These are phyloP conservation scores for Penicillium sp. DNA, from an alignment of 2,329 filamentous ascomycete species.

Conservation along the genomic window DNA sequence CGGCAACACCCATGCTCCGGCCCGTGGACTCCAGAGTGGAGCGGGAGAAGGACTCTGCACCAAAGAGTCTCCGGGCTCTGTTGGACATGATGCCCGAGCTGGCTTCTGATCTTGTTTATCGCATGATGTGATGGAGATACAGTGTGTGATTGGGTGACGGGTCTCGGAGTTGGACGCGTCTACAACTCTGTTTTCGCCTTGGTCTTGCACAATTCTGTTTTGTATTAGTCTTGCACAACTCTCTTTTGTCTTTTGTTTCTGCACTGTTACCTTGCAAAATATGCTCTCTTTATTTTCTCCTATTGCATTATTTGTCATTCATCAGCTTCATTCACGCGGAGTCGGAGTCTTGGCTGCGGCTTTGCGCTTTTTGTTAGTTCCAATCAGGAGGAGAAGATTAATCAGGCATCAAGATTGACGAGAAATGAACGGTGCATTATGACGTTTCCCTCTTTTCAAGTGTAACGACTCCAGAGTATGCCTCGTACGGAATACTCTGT, in stretches of 20 bases:
- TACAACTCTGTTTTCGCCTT: no score
- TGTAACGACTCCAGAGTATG: background rate
- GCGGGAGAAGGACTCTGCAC: conserved; percentile 13
- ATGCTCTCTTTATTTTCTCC: background rate
- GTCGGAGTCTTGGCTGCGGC: conserved; percentile 1
- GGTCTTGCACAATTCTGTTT: no score
- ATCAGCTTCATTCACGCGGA: conserved; percentile 5
- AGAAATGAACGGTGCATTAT: background rate
- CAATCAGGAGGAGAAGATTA: background rate
- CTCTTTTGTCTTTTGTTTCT: no score
- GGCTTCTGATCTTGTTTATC: conserved; percentile 41
- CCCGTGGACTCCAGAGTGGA: conserved; percentile 19
- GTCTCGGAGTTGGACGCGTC: background rate
- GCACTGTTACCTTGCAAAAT: no score
- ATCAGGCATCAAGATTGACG: background rate
- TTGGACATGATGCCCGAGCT: conserved; percentile 38
- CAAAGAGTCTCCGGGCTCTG: conserved; percentile 34
- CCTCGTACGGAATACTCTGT: background rate
- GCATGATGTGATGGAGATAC: conserved; percentile 33
- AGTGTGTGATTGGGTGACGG: conserved; percentile 9
- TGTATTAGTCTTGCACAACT: no score
- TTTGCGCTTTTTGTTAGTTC: background rate
- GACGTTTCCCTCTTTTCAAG: background rate
- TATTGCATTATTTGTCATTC: conserved; percentile 11
- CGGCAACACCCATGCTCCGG: conserved; percentile 18